Evolutionary conservation across 768 basidiomycete species (phyloP).

Genomic region (Rhodocollybia butyracea): DNA sequence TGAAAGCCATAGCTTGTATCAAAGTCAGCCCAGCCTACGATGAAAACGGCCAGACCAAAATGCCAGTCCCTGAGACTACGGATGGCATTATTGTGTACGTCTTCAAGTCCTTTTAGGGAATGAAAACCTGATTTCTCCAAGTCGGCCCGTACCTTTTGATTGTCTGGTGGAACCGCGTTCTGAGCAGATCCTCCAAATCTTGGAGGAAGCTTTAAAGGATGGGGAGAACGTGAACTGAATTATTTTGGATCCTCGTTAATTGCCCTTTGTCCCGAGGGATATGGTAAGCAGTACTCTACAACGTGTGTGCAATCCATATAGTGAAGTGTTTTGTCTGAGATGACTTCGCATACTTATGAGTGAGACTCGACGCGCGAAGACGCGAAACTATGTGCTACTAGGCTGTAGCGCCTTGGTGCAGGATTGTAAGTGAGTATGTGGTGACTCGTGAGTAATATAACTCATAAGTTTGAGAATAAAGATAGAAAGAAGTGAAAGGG

Average conservation of each 20-base stretch:
- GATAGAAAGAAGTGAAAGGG: too few relatives aligned
- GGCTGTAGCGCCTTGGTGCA: too few relatives aligned
- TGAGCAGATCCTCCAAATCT: constrained; percentile 7
- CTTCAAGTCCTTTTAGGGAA: not conserved
- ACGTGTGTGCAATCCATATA: too few relatives aligned
- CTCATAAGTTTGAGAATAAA: too few relatives aligned
- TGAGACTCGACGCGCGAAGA: too few relatives aligned
- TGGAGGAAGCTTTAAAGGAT: constrained; percentile 11
- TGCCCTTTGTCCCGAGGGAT: too few relatives aligned
- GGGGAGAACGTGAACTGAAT: constrained; percentile 4
- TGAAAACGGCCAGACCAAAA: constrained; percentile 15
- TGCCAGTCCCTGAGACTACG: constrained; percentile 15
- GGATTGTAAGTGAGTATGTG: too few relatives aligned
- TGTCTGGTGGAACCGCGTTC: constrained; percentile 16
- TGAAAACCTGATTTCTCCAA: not conserved
- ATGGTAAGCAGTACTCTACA: too few relatives aligned
- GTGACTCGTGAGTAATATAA: too few relatives aligned
- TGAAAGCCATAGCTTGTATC: constrained; percentile 18
- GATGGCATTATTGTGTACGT: constrained; percentile 17
- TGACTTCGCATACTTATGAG: too few relatives aligned
- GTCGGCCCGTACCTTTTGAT: constrained; percentile 15
- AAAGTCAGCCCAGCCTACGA: constrained; percentile 18
- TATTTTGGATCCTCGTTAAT: not conserved
- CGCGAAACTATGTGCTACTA: too few relatives aligned
- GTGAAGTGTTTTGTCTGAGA: too few relatives aligned